Conservation (phyloP, 2,329 filamentous ascomycete genomes). For the Thielaviopsis ethacetica region DNA sequence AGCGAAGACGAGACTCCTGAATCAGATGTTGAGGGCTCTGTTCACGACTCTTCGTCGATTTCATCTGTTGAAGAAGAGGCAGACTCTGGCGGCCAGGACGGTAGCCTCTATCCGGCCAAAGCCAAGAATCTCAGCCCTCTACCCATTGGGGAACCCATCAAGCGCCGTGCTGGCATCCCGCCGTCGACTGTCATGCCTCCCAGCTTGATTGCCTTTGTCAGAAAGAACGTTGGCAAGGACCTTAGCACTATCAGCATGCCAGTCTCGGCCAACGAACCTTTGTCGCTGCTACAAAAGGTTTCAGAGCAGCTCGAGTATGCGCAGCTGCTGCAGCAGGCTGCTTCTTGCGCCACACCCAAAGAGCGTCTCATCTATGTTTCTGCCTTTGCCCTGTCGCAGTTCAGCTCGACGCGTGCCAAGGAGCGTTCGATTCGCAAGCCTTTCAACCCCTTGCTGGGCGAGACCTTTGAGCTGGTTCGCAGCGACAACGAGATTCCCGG, state of each 20-base stretch:
- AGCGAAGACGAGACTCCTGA: conserved; percentile 50
- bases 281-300: conserved; percentile 71
- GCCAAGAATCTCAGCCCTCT: conserved; percentile 64
- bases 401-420: conserved; percentile 67
- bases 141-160: conserved; percentile 48
- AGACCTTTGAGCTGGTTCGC: conserved; percentile 85
- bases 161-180: conserved; percentile 53
- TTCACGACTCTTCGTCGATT: conserved; percentile 39
- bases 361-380: conserved; percentile 73
- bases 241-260: conserved; percentile 95
- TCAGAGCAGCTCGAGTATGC: conserved; percentile 89
- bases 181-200: conserved; percentile 66
- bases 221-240: conserved; percentile 97
- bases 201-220: conserved; percentile 80
- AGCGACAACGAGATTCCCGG: conserved; percentile 55
- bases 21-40: conserved; percentile 38
- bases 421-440: conserved; percentile 90
- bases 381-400: conserved; percentile 78
- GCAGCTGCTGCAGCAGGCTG: conserved; percentile 62
- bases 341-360: conserved; percentile 37
- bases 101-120: conserved; percentile 54
- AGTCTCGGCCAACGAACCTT: conserved; percentile 86
- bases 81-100: conserved; percentile 41
- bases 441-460: conserved; percentile 91
- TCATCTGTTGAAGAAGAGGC: conserved; percentile 46